Base-by-base conservation (phyloP, 2,329 filamentous ascomycete species). In the Pseudonectria buxi region DNA sequence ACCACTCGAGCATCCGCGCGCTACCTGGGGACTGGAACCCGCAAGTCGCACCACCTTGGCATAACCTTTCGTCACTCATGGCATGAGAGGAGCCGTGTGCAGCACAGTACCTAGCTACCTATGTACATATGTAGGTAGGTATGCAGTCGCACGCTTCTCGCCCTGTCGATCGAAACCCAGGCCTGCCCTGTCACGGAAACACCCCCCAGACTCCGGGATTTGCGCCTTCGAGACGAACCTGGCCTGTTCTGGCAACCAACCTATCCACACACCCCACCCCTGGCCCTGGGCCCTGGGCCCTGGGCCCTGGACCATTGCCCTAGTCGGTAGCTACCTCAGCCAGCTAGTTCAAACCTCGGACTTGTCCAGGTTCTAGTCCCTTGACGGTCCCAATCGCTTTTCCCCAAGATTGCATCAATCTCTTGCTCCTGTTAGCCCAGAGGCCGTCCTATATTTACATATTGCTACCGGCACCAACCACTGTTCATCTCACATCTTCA, bases 341-440 rank as follows among this genome's bases (percentile, higher is more conserved):
- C 18, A 22, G 18, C 18, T 50, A 46, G 50, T 43, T 40, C 44
- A 46, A 49, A 47, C 39, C 41, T 38, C 43, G 46, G 48, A 43
- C 41, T 41, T 47, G 48, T 49, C 18, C 18, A 22, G 18, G 18
- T 22, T 22, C 46, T 49, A 50, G 46, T 50, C 48, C 47, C 47
- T 48, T 40, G 40, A 49, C 46, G 50, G 40, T 47, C 44, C 43
- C 41, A 51, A 40, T 44, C 33, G 40, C 46, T 39, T 44, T 45
- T 45, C 43, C 49, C 50, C 50, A 51, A 53, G 48, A 53, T 53
- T 53, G 47, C 50, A 53, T 52, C 50, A 53, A 50, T 53, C 50
- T 53, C 50, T 47, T 39, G 26, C 33, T 49, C 48, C 44, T 34
- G 18, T 9, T 22, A 22, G 18, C 9, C 9, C 9, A 6, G 18